Evolutionary conservation across 495 filamentous ascomycete species (phyloP).

Genomic region (Neurospora cerealis): DNA sequence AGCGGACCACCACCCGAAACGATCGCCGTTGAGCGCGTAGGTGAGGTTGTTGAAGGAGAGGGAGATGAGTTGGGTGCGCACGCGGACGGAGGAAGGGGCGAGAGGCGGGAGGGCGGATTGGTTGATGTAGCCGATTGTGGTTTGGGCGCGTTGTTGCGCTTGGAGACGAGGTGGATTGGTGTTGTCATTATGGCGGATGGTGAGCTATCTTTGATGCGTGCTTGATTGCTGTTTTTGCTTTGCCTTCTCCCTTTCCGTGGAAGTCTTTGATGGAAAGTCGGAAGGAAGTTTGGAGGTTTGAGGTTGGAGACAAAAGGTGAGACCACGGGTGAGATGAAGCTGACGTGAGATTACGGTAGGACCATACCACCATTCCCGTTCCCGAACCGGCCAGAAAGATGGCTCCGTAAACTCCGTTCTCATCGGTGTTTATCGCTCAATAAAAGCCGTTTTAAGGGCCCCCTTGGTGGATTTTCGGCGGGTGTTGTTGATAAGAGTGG

Average conservation of each 20-base stretch:
- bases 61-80: conserved; percentile 25
- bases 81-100: conserved; percentile 19
- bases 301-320: neutral
- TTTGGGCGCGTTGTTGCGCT: conserved; percentile 2
- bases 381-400: neutral
- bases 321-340: neutral
- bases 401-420: neutral
- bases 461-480: too few species aligned
- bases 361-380: neutral
- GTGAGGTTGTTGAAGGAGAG: conserved; percentile 37
- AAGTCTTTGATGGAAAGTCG: neutral
- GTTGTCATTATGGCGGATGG: neutral
- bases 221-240: neutral
- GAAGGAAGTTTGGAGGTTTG: neutral
- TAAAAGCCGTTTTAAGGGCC: neutral
- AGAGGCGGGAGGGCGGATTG: neutral
- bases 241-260: too few species aligned
- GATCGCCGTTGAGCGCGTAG: conserved; percentile 29
- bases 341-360: neutral
- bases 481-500: too few species aligned
- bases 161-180: conserved; percentile 4
- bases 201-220: neutral
- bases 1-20: conserved; percentile 22
- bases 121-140: neutral
- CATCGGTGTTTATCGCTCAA: neutral